Evolutionary conservation across 805 yeast species (phyloP).

Genomic region (Ogataea saltuana): DNA sequence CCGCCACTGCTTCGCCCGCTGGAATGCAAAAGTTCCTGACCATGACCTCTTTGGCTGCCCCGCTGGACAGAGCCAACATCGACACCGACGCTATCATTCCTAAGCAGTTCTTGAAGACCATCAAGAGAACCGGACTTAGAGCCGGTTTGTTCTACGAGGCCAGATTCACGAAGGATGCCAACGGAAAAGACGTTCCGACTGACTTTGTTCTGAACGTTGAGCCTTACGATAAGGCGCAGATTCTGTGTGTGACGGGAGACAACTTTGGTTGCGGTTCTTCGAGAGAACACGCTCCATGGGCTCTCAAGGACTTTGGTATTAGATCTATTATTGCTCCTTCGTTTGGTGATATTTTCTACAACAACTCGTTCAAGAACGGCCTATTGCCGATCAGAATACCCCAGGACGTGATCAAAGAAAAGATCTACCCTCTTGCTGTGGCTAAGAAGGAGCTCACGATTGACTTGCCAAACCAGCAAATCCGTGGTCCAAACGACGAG

Average conservation of each 20-base stretch:
- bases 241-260: conserved; percentile 90
- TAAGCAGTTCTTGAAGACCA: conserved; percentile 95
- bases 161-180: conserved; percentile 67
- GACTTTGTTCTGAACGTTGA: conserved; percentile 86
- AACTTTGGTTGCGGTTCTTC: conserved; percentile 99
- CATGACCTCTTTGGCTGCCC: conserved; percentile 87
- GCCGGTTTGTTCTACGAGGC: conserved; percentile 90
- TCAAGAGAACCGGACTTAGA: conserved; percentile 92
- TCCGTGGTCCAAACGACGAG: conserved; percentile 64
- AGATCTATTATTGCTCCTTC: conserved; percentile 96
- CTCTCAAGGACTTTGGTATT: conserved; percentile 95
- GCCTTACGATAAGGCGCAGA: conserved; percentile 78
- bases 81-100: conserved; percentile 99
- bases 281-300: conserved; percentile 99
- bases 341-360: conserved; percentile 97
- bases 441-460: conserved; percentile 71
- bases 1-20: conserved; percentile 32
- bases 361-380: conserved; percentile 95
- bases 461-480: conserved; percentile 86
- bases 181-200: conserved; percentile 77
- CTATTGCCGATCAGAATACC: conserved; percentile 90
- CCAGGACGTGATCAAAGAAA: conserved; percentile 67
- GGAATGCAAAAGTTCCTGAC: conserved; percentile 77
- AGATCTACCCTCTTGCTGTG: conserved; percentile 78
- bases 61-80: conserved; percentile 90